Percentiles rank a stretch among this genome's conserved stretches.
phyloP scores from a whole-genome alignment of 345 rosid species.

The Populus davidiana region DNA sequence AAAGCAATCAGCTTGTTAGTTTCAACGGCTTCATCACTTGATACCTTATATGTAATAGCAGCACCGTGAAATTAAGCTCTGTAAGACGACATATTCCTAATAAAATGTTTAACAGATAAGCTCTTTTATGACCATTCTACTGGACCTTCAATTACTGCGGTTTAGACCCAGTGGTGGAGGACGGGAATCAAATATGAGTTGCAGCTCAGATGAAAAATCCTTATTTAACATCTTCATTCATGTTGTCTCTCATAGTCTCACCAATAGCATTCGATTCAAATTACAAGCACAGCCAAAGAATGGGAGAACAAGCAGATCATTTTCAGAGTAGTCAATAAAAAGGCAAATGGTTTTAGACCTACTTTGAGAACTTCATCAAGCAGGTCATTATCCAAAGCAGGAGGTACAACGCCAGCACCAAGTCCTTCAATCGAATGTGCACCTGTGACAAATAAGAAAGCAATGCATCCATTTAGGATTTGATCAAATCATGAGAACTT shows the following conservation, averaged over 20 bases:
- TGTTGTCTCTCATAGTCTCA: neutral
- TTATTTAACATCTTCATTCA: neutral
- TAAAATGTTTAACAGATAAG: too few relatives aligned
- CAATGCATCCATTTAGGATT: neutral
- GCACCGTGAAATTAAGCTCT: neutral
- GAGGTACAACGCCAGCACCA: slow-evolving; percentile 52
- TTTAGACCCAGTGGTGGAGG: neutral
- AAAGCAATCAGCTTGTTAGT: slow-evolving; percentile 14
- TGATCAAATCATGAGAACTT: neutral
- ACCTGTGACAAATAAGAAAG: slow-evolving; percentile 28
- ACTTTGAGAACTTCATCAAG: slow-evolving; percentile 56
- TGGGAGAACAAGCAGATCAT: neutral
- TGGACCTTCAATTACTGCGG: neutral
- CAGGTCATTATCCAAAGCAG: slow-evolving; percentile 35
- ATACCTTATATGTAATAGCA: slow-evolving; percentile 7
- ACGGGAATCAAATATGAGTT: too few relatives aligned
- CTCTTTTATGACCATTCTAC: too few relatives aligned
- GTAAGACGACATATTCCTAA: too few relatives aligned
- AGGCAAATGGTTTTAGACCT: slow-evolving; percentile 14
- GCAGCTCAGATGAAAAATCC: neutral
- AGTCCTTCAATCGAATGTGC: slow-evolving; percentile 55
- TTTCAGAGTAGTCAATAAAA: neutral
- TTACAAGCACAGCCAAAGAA: neutral
- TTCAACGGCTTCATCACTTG: slow-evolving; percentile 25
- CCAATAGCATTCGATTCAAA: neutral